phyloP scores from a whole-genome alignment of 768 basidiomycete genomes.

The Lanmaoa pseudosensibilis region DNA sequence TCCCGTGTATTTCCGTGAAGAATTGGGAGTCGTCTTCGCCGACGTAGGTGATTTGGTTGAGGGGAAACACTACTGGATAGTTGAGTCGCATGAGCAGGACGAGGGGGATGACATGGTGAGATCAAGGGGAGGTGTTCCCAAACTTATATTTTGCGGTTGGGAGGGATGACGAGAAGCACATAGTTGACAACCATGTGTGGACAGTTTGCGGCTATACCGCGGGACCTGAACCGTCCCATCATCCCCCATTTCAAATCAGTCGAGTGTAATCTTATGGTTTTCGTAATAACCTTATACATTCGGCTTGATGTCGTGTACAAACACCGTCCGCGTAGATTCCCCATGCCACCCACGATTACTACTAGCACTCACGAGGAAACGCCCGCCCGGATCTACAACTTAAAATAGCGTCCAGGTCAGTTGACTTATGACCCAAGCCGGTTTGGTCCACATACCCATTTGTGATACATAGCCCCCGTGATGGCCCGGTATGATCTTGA shows the following conservation, averaged over 20 bases:
- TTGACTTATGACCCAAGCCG: conserved; percentile 20
- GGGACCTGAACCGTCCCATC: conserved; percentile 28
- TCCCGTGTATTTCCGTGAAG: conserved; percentile 54
- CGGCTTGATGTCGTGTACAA: conserved; percentile 83
- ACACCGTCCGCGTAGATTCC: conserved; percentile 84
- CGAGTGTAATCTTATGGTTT: conserved; percentile 29
- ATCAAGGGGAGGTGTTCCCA: conserved; percentile 11
- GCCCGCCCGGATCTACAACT: conserved; percentile 85
- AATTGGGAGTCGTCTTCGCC: conserved; percentile 49
- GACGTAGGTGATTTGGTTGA: conserved; percentile 38
- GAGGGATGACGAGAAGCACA: conserved; percentile 36
- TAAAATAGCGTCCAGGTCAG: conserved; percentile 20
- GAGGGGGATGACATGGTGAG: conserved; percentile 24
- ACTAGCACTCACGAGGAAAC: conserved; percentile 88
- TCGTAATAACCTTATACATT: conserved; percentile 37
- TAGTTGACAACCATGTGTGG: conserved; percentile 25
- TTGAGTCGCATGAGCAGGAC: conserved; percentile 28
- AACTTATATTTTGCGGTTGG: conserved; percentile 31
- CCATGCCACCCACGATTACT: conserved; percentile 95
- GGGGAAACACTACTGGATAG: conserved; percentile 35
- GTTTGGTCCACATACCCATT: conserved; percentile 65
- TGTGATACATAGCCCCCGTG: conserved; percentile 93
- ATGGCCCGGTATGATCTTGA: conserved; percentile 95
- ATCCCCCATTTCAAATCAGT: conserved; percentile 30
- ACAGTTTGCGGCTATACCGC: conserved; percentile 32